Base-by-base conservation (phyloP, 768 basidiomycete species). In the Pulveroboletus ravenelii region DNA sequence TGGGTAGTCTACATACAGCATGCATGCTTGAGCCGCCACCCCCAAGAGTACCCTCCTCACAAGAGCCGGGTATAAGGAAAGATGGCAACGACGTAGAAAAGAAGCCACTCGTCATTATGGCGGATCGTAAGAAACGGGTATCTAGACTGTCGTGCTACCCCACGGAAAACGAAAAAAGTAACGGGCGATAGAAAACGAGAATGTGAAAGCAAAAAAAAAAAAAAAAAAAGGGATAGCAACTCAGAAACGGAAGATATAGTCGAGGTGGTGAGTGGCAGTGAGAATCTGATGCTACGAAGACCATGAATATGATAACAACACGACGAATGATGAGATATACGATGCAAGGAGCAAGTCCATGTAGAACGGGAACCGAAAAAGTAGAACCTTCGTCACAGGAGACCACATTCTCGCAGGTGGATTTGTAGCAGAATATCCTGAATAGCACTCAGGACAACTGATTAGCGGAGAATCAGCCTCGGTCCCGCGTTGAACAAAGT, bases 341-440 rank as follows among this genome's bases (percentile, higher is more conserved):
- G 53, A 58, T 55, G 56, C 50, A 31, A 45, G 40, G 32, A 50
- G 34, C 32, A 35, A 20, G 47, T 50, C 32, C 41, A 40, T 35
- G 44, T 42, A 17, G n/a, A 45, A 44, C 6, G n/a, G 32, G 25
- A 52, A 41, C 23, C 6, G 30, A 12, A 12, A 50, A 34, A 23
- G 36, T 27, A 6, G 37, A 36, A 17, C 38, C 14, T 34, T 14
- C 5, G 52, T 68, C 57, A 68, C 60, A 93, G 75, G 56, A 92
- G 76, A 48, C 90, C 89, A 59, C 89, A 92, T 67, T 93, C 90
- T 53, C 89, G 81, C 53, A 92, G 72, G 65, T 93, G 89, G 32
- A 90, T 76, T 62, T 92, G 90, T 46, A 93, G 75, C 32, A 93
- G 80, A 60, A 92, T 92, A 60, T 92, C 90, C 66, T 91, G 90